Evolutionary conservation across 768 basidiomycete species (phyloP), one percentile per base, ranked within the genome.

Genomic region (Piloderma croceum): DNA sequence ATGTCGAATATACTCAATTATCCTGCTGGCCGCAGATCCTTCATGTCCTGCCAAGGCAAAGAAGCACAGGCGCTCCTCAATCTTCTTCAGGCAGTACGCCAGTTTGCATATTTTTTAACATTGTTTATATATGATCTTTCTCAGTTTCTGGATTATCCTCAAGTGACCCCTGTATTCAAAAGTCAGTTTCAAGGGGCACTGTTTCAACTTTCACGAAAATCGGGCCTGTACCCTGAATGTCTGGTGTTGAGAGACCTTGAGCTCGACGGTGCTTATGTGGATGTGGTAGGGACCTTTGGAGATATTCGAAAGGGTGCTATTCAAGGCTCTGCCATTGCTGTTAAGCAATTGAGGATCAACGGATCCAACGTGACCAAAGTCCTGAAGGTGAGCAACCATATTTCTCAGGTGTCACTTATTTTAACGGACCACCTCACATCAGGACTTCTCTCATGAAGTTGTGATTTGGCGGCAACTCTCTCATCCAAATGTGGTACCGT

Each of bases 401-500:
- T 32, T 13, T n/a, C 12, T 5, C 38, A 17, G 20, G 17, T 7
- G 4, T 31, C n/a, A 21, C 27, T 39, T 13, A 36, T 32, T 12
- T 24, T 15, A 12, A 15, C 15, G n/a, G n/a, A n/a, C n/a, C n/a
- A n/a, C 9, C 19, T 13, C 12, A 12, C 15, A 22, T 4, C 34
- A 51, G 50, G 39, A 38, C 21, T 51, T 47, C 20, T 48, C 41
- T 22, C 35, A 38, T 6, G 50, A 52, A 36, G 48, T 42, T 12
- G 24, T 47, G 31, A 42, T 52, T n/a, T 51, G 51, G 51, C 36
- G 49, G 7, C 48, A 50, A 20, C 40, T 53, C 18, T 45, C 42
- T 10, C 51, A 53, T 31, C 49, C 45, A 19, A 53, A 53, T 36
- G 17, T 53, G 5, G 37, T 53, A 15, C 51, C 51, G 11, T 50